Evolutionary conservation across 805 yeast genomes (phyloP).

Genomic region (Saccharomycopsis fodiens): DNA sequence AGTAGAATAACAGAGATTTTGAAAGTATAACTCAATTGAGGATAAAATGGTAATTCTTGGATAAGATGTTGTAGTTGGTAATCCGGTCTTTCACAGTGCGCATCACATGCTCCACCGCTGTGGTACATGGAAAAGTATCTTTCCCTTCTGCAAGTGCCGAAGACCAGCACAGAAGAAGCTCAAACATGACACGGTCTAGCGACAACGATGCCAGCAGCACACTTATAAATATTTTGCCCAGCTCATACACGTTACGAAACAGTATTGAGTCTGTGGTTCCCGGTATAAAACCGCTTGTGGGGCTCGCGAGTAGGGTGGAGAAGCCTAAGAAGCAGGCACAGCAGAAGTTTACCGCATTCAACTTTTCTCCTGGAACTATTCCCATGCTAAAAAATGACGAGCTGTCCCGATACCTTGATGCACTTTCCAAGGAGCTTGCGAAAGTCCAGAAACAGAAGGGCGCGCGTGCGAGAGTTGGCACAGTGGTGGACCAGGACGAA

Average conservation of each 20-base stretch:
- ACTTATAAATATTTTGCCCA: constrained; percentile 4
- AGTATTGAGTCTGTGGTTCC: constrained; percentile 14
- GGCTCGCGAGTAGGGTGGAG: background rate
- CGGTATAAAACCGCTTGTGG: constrained; percentile 1
- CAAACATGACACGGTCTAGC: too few relatives aligned
- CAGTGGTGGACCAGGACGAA: background rate
- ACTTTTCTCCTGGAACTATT: constrained; percentile 11
- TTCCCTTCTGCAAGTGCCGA: too few relatives aligned
- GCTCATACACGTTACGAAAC: constrained; percentile 7
- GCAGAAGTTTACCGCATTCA: constrained; percentile 1
- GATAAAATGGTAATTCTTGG: too few relatives aligned
- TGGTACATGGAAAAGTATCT: background rate
- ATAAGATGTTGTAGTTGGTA: too few relatives aligned
- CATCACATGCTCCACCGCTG: background rate
- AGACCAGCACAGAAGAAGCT: too few relatives aligned
- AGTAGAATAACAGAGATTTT: too few relatives aligned
- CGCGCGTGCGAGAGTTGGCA: background rate
- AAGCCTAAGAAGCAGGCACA: background rate
- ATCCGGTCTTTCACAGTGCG: too few relatives aligned
- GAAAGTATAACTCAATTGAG: too few relatives aligned
- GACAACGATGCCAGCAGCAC: too few relatives aligned
- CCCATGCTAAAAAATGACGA: constrained; percentile 9
- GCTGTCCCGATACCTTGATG: constrained; percentile 1
- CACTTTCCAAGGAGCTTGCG: constrained; percentile 5
- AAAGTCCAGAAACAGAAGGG: constrained; percentile 10